Evolutionary conservation across 2,329 filamentous ascomycete genomes (phyloP).

Genomic region (Sporothrix luriei): DNA sequence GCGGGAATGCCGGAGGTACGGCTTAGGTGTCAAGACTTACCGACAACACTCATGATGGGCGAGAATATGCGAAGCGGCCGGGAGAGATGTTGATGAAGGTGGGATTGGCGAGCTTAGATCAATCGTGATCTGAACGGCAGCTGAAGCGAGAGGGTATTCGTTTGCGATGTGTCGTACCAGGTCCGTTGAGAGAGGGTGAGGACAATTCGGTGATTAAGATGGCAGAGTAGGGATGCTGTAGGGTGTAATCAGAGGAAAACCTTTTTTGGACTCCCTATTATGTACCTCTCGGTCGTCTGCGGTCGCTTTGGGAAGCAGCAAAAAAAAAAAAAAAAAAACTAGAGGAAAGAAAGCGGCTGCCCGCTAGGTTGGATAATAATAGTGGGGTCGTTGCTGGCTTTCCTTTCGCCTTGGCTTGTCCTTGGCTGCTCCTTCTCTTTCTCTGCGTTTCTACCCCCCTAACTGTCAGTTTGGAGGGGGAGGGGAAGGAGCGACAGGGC

Average conservation of each 20-base stretch:
- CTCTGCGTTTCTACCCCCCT: slow-evolving; percentile 23
- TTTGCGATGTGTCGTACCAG: slow-evolving; percentile 16
- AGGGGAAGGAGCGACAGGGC: slow-evolving; percentile 23
- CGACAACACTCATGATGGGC: slow-evolving; percentile 37
- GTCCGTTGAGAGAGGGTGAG: slow-evolving; percentile 12
- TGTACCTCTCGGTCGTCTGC: slow-evolving; percentile 23
- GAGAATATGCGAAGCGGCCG: slow-evolving; percentile 27
- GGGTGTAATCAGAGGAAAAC: slow-evolving; percentile 18
- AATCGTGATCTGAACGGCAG: slow-evolving; percentile 15
- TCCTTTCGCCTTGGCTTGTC: not conserved
- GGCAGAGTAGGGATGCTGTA: slow-evolving; percentile 5
- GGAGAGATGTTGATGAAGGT: not conserved
- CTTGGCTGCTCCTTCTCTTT: slow-evolving; percentile 25
- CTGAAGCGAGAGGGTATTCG: not conserved
- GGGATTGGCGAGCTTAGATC: slow-evolving; percentile 15
- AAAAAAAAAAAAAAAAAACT: slow-evolving; percentile 26
- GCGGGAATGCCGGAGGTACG: too few relatives aligned
- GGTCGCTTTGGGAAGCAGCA: not conserved
- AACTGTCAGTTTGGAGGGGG: slow-evolving; percentile 16
- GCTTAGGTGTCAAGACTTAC: slow-evolving; percentile 30
- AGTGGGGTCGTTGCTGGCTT: slow-evolving; percentile 25
- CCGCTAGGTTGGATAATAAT: slow-evolving; percentile 23
- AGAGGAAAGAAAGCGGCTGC: slow-evolving; percentile 12
- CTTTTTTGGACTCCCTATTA: slow-evolving; percentile 27
- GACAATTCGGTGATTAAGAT: slow-evolving; percentile 21